These are phyloP conservation scores for Trichoderma sp. DNA, from an alignment of 2,329 filamentous ascomycete genomes.

Conservation along the genomic window DNA sequence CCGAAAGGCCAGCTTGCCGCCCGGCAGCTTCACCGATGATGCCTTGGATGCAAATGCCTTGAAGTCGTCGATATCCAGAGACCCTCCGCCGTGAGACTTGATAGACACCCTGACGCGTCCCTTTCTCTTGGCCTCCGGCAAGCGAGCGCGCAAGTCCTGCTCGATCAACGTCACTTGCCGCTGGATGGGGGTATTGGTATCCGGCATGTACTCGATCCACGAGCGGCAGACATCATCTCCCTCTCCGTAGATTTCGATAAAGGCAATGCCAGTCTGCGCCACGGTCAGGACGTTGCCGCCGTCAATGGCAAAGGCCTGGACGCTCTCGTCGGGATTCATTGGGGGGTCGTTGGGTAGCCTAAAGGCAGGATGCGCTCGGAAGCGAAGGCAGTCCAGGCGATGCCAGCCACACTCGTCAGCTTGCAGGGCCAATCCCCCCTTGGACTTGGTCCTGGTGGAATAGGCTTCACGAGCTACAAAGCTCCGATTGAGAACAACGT, in stretches of 20 bases:
- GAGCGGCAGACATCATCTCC: slow-evolving; percentile 78
- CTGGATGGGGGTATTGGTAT: slow-evolving; percentile 63
- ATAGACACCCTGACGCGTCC: slow-evolving; percentile 70
- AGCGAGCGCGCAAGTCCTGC: slow-evolving; percentile 67
- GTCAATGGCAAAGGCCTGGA: slow-evolving; percentile 86
- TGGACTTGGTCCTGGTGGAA: slow-evolving; percentile 82
- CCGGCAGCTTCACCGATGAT: slow-evolving; percentile 73
- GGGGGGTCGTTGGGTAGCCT: slow-evolving; percentile 74
- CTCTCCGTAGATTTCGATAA: slow-evolving; percentile 78
- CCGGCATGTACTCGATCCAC: slow-evolving; percentile 78
- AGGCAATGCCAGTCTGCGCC: slow-evolving; percentile 79
- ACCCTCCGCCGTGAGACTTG: slow-evolving; percentile 75
- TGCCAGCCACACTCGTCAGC: slow-evolving; percentile 92
- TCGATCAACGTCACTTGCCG: slow-evolving; percentile 76
- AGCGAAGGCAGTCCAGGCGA: slow-evolving; percentile 82
- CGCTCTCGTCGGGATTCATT: slow-evolving; percentile 67
- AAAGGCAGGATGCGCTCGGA: slow-evolving; percentile 90
- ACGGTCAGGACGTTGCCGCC: slow-evolving; percentile 74
- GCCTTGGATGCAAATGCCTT: slow-evolving; percentile 69
- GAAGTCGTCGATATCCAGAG: slow-evolving; percentile 77
- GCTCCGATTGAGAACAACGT: slow-evolving; percentile 78
- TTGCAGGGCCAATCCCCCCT: slow-evolving; percentile 72
- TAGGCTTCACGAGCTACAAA: slow-evolving; percentile 82
- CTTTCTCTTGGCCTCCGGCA: slow-evolving; percentile 74
- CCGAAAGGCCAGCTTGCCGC: slow-evolving; percentile 69